Conservation (phyloP, 208 protist genomes). For the Wallacemonas rigidus region DNA sequence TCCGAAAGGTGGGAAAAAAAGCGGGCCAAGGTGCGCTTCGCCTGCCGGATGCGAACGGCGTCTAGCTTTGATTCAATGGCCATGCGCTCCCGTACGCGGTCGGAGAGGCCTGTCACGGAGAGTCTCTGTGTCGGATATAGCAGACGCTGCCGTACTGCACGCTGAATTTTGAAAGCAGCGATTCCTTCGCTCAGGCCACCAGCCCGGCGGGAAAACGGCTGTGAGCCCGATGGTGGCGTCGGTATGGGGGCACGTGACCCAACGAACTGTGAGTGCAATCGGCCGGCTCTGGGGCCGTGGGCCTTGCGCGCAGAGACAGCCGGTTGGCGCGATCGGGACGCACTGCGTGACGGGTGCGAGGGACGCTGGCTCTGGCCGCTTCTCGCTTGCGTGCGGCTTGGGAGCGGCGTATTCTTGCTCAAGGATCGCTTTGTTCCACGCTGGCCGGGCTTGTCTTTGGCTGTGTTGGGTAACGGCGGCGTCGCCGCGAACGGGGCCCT, state of each 20-base stretch:
- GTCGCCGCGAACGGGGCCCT: neutral
- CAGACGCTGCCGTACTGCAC: conserved; percentile 37
- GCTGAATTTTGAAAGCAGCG: conserved; percentile 42
- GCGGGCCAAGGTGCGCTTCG: conserved; percentile 29
- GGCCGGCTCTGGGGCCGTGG: too few species aligned
- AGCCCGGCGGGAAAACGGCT: neutral
- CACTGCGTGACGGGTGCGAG: neutral
- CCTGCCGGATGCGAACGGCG: conserved; percentile 31
- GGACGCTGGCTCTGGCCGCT: neutral
- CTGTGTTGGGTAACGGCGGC: neutral
- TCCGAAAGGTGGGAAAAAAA: conserved; percentile 30
- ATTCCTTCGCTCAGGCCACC: conserved; percentile 35
- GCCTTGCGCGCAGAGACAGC: too few species aligned
- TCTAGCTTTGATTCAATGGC: conserved; percentile 24
- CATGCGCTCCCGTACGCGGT: conserved; percentile 23
- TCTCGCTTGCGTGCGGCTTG: neutral
- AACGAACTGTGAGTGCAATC: too few species aligned
- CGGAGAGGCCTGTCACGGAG: conserved; percentile 17
- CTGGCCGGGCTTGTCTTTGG: too few species aligned
- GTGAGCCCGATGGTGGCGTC: neutral
- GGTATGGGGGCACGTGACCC: too few species aligned
- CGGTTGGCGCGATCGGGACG: neutral
- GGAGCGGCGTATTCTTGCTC: neutral
- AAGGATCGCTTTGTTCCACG: too few species aligned
- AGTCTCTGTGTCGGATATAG: conserved; percentile 19